Conservation (phyloP, 2,329 filamentous ascomycete species). For the Hypoxylon sp. region DNA sequence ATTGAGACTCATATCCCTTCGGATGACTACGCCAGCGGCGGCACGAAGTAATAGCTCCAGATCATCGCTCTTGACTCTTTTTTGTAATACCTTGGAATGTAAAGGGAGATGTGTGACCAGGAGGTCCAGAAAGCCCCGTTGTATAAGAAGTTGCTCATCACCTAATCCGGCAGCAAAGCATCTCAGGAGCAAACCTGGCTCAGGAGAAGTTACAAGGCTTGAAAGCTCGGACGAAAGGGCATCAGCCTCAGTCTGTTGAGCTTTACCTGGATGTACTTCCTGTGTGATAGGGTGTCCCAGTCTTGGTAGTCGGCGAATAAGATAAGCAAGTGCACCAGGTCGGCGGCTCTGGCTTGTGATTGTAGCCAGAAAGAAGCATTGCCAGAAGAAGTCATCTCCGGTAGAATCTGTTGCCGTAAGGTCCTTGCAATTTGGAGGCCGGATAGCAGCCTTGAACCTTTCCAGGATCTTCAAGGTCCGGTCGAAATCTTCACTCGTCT, state of each 20-base stretch:
- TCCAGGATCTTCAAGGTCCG: slow-evolving; percentile 84
- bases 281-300: slow-evolving; percentile 64
- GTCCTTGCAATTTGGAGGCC: slow-evolving; percentile 66
- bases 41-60: slow-evolving; percentile 85
- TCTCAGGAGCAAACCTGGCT: slow-evolving; percentile 89
- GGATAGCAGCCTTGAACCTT: slow-evolving; percentile 78
- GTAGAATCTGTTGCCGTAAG: slow-evolving; percentile 68
- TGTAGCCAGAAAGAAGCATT: slow-evolving; percentile 93
- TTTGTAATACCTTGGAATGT: slow-evolving; percentile 84
- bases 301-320: slow-evolving; percentile 83
- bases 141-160: slow-evolving; percentile 91
- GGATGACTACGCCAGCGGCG: slow-evolving; percentile 86
- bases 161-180: slow-evolving; percentile 91
- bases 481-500: slow-evolving; percentile 97
- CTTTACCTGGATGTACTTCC: slow-evolving; percentile 54
- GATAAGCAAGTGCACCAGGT: slow-evolving; percentile 88
- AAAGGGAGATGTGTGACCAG: slow-evolving; percentile 92
- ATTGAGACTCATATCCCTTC: slow-evolving; percentile 97
- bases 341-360: slow-evolving; percentile 90
- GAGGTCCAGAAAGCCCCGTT: slow-evolving; percentile 93
- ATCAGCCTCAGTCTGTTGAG: slow-evolving; percentile 57
- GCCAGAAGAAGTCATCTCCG: slow-evolving; percentile 94
- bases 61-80: slow-evolving; percentile 79
- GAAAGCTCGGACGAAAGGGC: slow-evolving; percentile 68
- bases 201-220: slow-evolving; percentile 84